Base-by-base conservation (phyloP, 345 rosid species). In the Melaleuca quinquenervia region DNA sequence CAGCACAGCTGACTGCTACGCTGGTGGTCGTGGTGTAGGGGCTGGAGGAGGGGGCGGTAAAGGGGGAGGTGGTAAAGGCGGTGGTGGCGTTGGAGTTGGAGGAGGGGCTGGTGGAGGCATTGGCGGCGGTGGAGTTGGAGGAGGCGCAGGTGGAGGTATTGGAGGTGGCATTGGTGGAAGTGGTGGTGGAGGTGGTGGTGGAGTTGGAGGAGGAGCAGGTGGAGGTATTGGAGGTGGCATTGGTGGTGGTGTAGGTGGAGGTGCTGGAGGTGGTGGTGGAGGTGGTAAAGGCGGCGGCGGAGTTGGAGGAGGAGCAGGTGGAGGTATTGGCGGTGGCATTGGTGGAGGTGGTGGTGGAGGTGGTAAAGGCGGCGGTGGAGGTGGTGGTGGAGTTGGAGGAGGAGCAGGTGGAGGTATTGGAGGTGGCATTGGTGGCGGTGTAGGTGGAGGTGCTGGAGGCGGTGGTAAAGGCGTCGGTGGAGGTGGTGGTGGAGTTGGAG, bases 211-310 rank as follows among this genome's bases (percentile, higher is more conserved):
- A 0, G 64, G 83, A 9, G 83, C 53, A 0, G 88, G 85, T 1
- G 88, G 87, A 49, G 87, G 90, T 3, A 75, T 78, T 0, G 80
- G 54, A 0, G 48, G 64, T 7, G 88, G 88, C 2, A 82, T 49
- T 8, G 54, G 83, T 60, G 88, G 88, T 0, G 88, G 85, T 6
- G 45, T 18, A 2, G 85, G 54, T 5, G 87, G 84, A 1, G 85
- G 88, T 5, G 51, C 55, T 10, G 88, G 86, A 0, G 83, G 76
- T 12, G 88, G 86, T 7, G 85, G 85, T 11, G 87, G 86, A 0
- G 80, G 83, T 2, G 87, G 89, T 0, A 85, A 84, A 3, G 87
- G 86, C 3, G 88, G 87, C 3, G 91, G 90, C n/a, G 86, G 53
- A 21, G 88, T 85, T 0, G 88, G 87, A n/a, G 89, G 91, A 13